Conservation (phyloP, 2,329 filamentous ascomycete species). For the Penicillium hordei region DNA sequence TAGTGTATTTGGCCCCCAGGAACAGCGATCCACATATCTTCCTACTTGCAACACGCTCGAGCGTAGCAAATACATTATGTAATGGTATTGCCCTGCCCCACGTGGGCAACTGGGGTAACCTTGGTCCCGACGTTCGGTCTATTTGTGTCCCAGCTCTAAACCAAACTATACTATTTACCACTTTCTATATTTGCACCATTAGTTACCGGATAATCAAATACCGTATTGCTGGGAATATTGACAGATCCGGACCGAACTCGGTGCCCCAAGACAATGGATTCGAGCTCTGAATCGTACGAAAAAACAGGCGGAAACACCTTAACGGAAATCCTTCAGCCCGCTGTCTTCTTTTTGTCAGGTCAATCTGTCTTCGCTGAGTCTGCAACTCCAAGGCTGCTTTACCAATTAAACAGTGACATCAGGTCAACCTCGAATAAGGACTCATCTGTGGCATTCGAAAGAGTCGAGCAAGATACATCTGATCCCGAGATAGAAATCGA, state of each 20-base stretch:
- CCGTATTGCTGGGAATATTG: neutral
- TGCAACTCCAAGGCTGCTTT: neutral
- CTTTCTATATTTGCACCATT: neutral
- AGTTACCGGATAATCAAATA: neutral
- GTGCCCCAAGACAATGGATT: neutral
- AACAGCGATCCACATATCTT: too few species aligned
- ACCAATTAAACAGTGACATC: constrained; percentile 1
- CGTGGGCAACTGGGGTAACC: too few species aligned
- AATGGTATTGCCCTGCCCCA: too few species aligned
- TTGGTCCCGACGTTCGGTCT: too few species aligned
- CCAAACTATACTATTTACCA: neutral
- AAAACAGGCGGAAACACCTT: neutral
- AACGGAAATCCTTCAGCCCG: neutral
- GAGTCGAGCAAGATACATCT: neutral
- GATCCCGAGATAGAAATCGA: neutral
- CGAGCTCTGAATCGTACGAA: neutral
- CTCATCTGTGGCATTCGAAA: constrained; percentile 1
- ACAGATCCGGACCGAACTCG: neutral
- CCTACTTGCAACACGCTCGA: too few species aligned
- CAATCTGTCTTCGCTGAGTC: neutral
- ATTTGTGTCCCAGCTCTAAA: neutral
- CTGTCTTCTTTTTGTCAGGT: neutral
- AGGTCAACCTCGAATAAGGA: constrained; percentile 1
- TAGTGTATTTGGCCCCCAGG: too few species aligned
- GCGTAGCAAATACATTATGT: too few species aligned